Evolutionary conservation across 441 rosid species (phyloP).

Genomic region (Iberis amara): DNA sequence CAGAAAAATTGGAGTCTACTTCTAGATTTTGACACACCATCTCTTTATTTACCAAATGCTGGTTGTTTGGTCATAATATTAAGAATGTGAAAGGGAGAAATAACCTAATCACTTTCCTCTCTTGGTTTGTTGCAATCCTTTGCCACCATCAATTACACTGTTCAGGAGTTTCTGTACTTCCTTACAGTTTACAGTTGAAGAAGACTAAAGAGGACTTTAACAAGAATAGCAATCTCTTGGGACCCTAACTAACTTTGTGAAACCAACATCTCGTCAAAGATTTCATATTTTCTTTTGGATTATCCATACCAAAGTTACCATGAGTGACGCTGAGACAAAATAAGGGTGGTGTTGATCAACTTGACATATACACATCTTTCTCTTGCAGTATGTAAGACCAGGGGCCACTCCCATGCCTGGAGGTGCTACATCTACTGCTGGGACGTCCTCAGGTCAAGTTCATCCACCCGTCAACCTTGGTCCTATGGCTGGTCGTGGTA

Average conservation of each 20-base stretch:
- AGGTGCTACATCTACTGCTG: constrained; percentile 34
- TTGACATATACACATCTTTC: constrained; percentile 30
- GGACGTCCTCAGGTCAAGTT: constrained; percentile 62
- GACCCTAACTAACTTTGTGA: constrained; percentile 20
- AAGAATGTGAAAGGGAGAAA: constrained; percentile 22
- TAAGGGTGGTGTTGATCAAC: constrained; percentile 18
- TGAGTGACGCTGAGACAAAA: constrained; percentile 3
- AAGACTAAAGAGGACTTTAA: constrained; percentile 1
- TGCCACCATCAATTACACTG: background rate
- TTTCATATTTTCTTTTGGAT: constrained; percentile 15
- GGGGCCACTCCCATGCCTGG: constrained; percentile 82
- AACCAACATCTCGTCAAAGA: constrained; percentile 13
- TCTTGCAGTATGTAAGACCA: constrained; percentile 94
- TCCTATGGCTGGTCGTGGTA: constrained; percentile 74
- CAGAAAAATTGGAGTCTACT: constrained; percentile 1
- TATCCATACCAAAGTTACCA: constrained; percentile 9
- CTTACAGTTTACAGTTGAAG: constrained; percentile 9
- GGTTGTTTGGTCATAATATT: constrained; percentile 16
- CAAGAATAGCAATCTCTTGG: constrained; percentile 15
- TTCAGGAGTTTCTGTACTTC: background rate
- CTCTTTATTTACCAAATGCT: constrained; percentile 2
- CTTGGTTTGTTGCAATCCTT: constrained; percentile 15
- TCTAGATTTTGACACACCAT: constrained; percentile 18
- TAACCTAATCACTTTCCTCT: constrained; percentile 7
- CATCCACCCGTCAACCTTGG: constrained; percentile 64